phyloP scores from a whole-genome alignment of 139 green algal species.

The Limnomonas spitsbergensis region DNA sequence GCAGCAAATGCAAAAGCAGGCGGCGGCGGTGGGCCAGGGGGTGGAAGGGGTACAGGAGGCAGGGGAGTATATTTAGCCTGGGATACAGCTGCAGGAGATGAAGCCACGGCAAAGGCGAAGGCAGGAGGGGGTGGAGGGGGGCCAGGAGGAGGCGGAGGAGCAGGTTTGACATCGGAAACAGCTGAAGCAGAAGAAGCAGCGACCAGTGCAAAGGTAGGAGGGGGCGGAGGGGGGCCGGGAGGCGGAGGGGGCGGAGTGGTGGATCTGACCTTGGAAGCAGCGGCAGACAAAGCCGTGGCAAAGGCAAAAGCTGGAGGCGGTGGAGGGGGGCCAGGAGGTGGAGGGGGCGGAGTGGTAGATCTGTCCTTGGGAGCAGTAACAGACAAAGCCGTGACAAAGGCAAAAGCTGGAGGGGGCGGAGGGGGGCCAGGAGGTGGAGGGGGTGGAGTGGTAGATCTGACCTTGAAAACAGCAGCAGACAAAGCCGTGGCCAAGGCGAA shows the following conservation, averaged over 20 bases:
- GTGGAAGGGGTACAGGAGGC: not conserved
- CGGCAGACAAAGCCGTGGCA: not conserved
- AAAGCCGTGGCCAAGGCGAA: not conserved
- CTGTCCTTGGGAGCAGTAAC: not conserved
- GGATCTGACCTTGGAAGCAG: not conserved
- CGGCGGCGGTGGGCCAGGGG: not conserved
- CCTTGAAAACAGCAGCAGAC: not conserved
- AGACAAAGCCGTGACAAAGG: not conserved
- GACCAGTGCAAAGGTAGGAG: not conserved
- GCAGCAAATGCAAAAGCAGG: not conserved
- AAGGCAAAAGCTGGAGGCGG: not conserved
- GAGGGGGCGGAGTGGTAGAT: not conserved
- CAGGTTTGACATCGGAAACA: not conserved
- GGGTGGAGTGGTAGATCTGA: not conserved
- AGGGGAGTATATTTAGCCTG: no score
- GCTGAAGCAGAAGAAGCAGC: not conserved
- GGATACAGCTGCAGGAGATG: not conserved
- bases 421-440: not conserved
- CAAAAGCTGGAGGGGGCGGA: not conserved
- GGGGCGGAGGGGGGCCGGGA: not conserved
- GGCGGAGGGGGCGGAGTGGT: not conserved
- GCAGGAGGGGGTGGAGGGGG: not conserved
- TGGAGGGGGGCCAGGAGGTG: not conserved
- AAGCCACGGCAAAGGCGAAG: not conserved
- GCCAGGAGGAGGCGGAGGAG: not conserved